Conservation (phyloP, 225 moss, liverwort and hornwort genomes). For the Ulota crispa region DNA sequence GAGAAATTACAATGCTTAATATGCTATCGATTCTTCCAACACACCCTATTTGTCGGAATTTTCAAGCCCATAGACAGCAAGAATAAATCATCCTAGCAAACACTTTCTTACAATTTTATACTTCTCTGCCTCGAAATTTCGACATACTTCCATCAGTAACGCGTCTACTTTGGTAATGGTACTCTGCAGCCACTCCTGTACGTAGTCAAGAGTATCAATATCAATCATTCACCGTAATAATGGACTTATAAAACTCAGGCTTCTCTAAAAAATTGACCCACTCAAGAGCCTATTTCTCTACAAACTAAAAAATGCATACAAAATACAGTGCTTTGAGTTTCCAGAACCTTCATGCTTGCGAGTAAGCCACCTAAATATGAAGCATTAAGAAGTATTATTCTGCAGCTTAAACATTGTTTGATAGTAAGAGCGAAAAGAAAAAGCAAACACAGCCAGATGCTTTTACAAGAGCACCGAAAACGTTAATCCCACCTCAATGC, state of each 20-base stretch:
- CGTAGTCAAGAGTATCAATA: slow-evolving; percentile 6
- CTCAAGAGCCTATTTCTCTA: background rate
- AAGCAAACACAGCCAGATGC: background rate
- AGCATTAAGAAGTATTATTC: background rate
- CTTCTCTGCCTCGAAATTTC: slow-evolving; percentile 72
- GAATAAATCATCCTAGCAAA: background rate
- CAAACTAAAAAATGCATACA: background rate
- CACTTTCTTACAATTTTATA: slow-evolving; percentile 59
- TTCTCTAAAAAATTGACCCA: background rate
- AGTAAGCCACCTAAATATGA: background rate
- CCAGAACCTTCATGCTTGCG: background rate
- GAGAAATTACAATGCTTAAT: background rate
- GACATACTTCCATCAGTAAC: slow-evolving; percentile 74
- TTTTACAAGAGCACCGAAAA: background rate
- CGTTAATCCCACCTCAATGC: slow-evolving; percentile 64
- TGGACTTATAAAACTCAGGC: background rate
- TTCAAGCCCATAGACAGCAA: slow-evolving; percentile 20
- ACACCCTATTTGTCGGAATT: slow-evolving; percentile 3
- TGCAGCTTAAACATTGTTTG: background rate
- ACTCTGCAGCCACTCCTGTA: slow-evolving; percentile 92
- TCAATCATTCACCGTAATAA: background rate
- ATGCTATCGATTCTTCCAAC: background rate
- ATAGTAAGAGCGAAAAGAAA: background rate
- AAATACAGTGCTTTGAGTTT: background rate
- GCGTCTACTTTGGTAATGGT: slow-evolving; percentile 79